Evolutionary conservation across 257 asterid species (phyloP).

Genomic region (Rauvolfia tetraphylla): DNA sequence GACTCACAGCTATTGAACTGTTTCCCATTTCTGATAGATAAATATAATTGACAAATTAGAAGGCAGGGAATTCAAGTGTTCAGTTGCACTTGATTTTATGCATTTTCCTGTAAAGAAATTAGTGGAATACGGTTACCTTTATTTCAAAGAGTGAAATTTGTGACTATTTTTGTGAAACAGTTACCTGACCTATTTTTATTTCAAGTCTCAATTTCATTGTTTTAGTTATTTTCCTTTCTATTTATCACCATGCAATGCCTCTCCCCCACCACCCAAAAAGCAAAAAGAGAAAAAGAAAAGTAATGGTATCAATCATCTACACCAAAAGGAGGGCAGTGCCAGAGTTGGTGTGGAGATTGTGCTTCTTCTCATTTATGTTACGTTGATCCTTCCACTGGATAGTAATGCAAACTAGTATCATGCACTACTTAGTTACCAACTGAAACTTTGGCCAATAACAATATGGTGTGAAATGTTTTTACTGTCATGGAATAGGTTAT

Average conservation of each 20-base stretch:
- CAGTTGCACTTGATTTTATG: neutral
- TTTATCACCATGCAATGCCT: neutral
- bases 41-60: neutral
- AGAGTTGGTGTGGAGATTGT: neutral
- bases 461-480: conserved; percentile 5
- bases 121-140: neutral
- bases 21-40: neutral
- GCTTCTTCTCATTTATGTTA: neutral
- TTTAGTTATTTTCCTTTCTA: neutral
- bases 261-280: neutral
- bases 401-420: neutral
- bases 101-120: neutral
- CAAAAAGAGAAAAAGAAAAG: neutral
- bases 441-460: neutral
- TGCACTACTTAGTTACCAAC: neutral
- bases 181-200: neutral
- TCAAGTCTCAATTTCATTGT: neutral
- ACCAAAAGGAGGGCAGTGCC: neutral
- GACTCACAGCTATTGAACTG: neutral
- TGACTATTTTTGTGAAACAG: neutral
- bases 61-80: neutral
- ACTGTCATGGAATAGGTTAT: conserved; percentile 38
- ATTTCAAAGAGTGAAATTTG: neutral
- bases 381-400: neutral
- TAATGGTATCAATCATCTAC: neutral